A percentile compares a stretch with the other conserved stretches of the same genome.
These are phyloP conservation scores for Gossypium stocksii DNA, from an alignment of 345 rosid genomes.

Conservation along the genomic window DNA sequence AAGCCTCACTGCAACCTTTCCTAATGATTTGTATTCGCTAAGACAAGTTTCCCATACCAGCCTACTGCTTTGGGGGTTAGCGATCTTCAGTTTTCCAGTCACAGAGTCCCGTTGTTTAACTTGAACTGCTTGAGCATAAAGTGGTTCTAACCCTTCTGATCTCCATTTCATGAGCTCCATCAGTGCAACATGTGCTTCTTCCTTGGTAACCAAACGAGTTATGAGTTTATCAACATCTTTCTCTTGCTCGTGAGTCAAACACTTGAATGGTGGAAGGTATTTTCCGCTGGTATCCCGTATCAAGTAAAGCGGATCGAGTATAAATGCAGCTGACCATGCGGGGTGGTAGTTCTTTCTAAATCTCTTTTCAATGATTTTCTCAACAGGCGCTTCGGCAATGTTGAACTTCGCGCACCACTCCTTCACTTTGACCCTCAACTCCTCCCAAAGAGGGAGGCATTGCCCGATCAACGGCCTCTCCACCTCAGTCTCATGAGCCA, in stretches of 20 bases:
- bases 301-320: constrained; percentile 52
- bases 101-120: constrained; percentile 45
- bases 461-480: constrained; percentile 52
- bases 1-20: constrained; percentile 50
- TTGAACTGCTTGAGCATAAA: constrained; percentile 63
- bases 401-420: constrained; percentile 47
- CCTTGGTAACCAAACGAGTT: constrained; percentile 42
- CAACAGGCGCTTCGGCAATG: constrained; percentile 35
- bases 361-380: constrained; percentile 50
- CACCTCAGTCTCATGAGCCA: constrained; percentile 45
- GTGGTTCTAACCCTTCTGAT: constrained; percentile 54
- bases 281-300: constrained; percentile 43
- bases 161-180: constrained; percentile 71
- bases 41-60: constrained; percentile 65
- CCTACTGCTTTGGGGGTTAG: constrained; percentile 56
- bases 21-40: constrained; percentile 47
- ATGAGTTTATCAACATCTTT: constrained; percentile 54
- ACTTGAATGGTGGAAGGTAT: constrained; percentile 55
- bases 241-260: constrained; percentile 49
- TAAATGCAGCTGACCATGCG: constrained; percentile 55
- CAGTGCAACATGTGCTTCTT: constrained; percentile 50
- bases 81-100: constrained; percentile 56
- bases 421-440: constrained; percentile 45
- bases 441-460: constrained; percentile 57
- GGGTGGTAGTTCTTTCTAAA: constrained; percentile 55